Base-by-base conservation (phyloP, 805 yeast species). In the Nakazawaea molendinolei region DNA sequence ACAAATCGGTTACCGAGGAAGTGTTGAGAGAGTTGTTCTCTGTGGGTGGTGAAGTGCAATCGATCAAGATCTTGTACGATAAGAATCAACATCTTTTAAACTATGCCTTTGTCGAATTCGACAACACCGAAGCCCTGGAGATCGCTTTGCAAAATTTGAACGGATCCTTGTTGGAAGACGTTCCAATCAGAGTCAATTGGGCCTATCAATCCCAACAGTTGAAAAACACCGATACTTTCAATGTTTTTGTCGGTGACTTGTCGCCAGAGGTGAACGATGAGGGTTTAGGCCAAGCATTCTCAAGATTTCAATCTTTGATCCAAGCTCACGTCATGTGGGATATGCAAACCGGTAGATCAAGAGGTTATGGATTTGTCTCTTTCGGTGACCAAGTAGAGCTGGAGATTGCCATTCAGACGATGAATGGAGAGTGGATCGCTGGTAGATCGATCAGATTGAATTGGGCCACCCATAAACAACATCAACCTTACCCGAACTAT, bases 311-410 rank as follows among this genome's bases (percentile, higher is more conserved):
- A 13, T 71, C 86, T 1, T 63, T 83, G 49, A 62, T 74, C 31
- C 92, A 84, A 55, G 95, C 95, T 9, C 87, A 86, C 48, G 95
- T 86, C 22, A 87, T 86, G 95, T 86, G 96, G 95, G 95, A 87
- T 55, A 85, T 86, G 94, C 89, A 84, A 55, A 81, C 92, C 18
- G 92, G 94, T 28, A 69, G 95, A 53, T 85, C 95, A 3, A 69
- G 95, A 60, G 95, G 95, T 24, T 86, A 86, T 52, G 95, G 96
- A 2, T 86, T 87, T 57, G 92, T 86, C 9, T 79, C 90, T 1
- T 87, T 87, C 50, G 56, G 63, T 19, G 72, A 69, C 18, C 73
- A 69, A 43, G 58, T 63, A 14, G 90, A 85, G 45, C 95, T 95
- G 2, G 86, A 81, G 48, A 57, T 55, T 34, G 94, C 94, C 20